Evolutionary conservation across 2,329 filamentous ascomycete species (phyloP).

Genomic region (Paecilomyces variotii): DNA sequence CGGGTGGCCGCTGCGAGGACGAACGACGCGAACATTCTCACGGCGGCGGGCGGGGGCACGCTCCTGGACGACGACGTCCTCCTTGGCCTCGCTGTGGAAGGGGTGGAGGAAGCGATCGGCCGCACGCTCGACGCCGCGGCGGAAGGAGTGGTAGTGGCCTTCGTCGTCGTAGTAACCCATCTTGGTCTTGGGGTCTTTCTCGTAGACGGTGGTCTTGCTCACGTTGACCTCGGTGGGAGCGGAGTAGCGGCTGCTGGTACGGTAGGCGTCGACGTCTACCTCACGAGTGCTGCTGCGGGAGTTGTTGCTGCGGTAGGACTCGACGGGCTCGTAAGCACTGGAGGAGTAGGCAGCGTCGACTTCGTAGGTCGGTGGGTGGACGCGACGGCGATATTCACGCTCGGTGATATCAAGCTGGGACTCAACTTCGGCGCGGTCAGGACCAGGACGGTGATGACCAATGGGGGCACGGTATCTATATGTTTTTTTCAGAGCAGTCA

Average conservation of each 20-base stretch:
- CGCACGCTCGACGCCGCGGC: conserved; percentile 60
- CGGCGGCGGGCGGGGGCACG: conserved; percentile 37
- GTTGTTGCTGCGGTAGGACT: conserved; percentile 13
- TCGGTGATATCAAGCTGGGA: conserved; percentile 46
- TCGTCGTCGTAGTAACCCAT: conserved; percentile 79
- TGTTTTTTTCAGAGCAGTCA: not conserved
- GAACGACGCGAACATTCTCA: conserved; percentile 43
- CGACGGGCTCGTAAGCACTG: conserved; percentile 28
- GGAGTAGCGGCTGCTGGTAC: conserved; percentile 14
- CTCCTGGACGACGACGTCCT: conserved; percentile 35
- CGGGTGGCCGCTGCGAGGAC: conserved; percentile 41
- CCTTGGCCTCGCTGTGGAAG: conserved; percentile 46
- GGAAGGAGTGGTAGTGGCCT: conserved; percentile 67
- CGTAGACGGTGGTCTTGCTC: conserved; percentile 44
- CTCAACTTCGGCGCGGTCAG: conserved; percentile 35
- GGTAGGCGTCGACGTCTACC: conserved; percentile 14
- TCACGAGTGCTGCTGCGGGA: conserved; percentile 14
- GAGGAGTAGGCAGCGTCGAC: conserved; percentile 30
- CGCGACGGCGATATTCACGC: conserved; percentile 59
- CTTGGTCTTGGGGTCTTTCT: conserved; percentile 48
- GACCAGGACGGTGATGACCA: conserved; percentile 31
- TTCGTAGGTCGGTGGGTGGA: conserved; percentile 44
- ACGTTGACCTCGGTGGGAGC: conserved; percentile 43
- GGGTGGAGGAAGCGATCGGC: conserved; percentile 59
- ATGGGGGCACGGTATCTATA: conserved; percentile 10